phyloP scores from a whole-genome alignment of 2,329 filamentous ascomycete species.

The Seiridium unicorne region DNA sequence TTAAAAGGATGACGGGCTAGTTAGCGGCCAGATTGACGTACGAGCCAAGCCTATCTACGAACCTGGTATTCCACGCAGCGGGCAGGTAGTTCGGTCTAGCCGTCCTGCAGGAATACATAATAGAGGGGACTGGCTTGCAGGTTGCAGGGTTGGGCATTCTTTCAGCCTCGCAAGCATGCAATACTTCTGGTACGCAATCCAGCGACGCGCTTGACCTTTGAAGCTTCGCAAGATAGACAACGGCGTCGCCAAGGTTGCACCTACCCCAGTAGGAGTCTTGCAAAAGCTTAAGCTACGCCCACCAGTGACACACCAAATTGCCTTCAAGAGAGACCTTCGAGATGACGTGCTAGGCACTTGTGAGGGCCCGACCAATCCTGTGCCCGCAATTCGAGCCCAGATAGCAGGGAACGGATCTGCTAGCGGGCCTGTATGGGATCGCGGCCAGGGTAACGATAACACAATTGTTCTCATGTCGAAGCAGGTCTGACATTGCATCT shows the following conservation, averaged over 20 bases:
- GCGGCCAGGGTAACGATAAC: neutral
- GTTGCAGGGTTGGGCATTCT: neutral
- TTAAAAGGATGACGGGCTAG: neutral
- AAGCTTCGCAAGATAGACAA: neutral
- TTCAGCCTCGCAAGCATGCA: neutral
- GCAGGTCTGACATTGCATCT: too few species aligned
- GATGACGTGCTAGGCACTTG: conserved; percentile 3
- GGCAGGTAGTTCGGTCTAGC: neutral
- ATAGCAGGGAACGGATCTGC: neutral
- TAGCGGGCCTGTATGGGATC: neutral
- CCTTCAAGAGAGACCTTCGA: neutral
- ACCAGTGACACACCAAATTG: conserved; percentile 2
- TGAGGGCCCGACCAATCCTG: neutral
- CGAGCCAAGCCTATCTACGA: neutral
- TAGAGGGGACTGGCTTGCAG: too few species aligned
- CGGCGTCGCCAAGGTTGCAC: neutral
- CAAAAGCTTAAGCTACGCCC: neutral
- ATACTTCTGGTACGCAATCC: neutral
- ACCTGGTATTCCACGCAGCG: neutral
- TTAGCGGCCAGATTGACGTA: neutral
- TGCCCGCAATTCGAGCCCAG: neutral
- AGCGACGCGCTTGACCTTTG: neutral
- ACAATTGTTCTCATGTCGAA: too few species aligned
- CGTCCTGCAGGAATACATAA: neutral
- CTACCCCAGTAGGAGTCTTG: neutral